Percentiles rank a stretch among this genome's conserved stretches.
Evolutionary conservation across 2,329 filamentous ascomycete species (phyloP).

Genomic region (Diaporthe amygdali): DNA sequence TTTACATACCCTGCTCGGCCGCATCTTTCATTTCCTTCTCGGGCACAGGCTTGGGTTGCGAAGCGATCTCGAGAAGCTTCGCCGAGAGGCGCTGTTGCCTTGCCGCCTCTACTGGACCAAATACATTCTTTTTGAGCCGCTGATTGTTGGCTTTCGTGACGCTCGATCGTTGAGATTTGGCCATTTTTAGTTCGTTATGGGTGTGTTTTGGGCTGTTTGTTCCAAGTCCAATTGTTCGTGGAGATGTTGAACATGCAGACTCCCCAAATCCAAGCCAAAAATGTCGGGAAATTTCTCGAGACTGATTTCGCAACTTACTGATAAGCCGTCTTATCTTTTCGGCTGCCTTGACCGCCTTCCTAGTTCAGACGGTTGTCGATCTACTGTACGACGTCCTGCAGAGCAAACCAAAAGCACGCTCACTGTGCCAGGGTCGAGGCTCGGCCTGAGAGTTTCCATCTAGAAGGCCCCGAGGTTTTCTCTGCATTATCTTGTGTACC

Average conservation of each 20-base stretch:
- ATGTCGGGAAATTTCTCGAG: slow-evolving; percentile 7
- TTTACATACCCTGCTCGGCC: slow-evolving; percentile 50
- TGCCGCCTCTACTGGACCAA: slow-evolving; percentile 80
- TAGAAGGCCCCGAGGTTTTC: not conserved
- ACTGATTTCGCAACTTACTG: not conserved
- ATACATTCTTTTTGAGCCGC: slow-evolving; percentile 79
- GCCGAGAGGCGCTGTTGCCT: slow-evolving; percentile 83
- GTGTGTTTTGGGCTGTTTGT: not conserved
- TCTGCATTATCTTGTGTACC: not conserved
- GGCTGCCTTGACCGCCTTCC: slow-evolving; percentile 14
- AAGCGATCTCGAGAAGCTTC: slow-evolving; percentile 81
- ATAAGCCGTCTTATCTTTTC: slow-evolving; percentile 14
- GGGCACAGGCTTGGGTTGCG: slow-evolving; percentile 71
- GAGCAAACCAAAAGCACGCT: not conserved
- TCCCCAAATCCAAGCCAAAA: not conserved
- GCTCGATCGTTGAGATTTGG: slow-evolving; percentile 83
- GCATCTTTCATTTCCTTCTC: slow-evolving; percentile 48
- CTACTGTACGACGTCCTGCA: not conserved
- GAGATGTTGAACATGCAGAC: not conserved
- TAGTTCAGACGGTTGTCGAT: not conserved
- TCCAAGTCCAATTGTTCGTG: not conserved
- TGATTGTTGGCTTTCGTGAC: slow-evolving; percentile 82
- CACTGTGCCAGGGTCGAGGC: not conserved
- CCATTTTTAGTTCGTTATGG: slow-evolving; percentile 61
- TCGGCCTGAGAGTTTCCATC: not conserved